A percentile compares a stretch with the other conserved stretches of the same genome.
Conservation (phyloP, 768 basidiomycete genomes). For the Phlebiopsis flavidoalba region DNA sequence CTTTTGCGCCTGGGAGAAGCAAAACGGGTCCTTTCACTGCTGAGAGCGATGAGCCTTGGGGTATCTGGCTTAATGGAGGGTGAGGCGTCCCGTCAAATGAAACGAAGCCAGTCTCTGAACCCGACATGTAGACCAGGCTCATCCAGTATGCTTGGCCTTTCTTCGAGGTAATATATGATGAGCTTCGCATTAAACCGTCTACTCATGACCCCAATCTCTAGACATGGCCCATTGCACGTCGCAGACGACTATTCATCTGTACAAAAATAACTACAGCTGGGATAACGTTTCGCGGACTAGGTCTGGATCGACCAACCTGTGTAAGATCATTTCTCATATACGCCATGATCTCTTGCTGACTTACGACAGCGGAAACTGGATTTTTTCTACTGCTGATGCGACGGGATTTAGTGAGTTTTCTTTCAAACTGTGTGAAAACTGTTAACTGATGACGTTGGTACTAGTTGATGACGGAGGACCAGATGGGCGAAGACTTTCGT, state of each 20-base stretch:
- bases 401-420: constrained; percentile 35
- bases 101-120: constrained; percentile 65
- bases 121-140: constrained; percentile 34
- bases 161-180: constrained; percentile 36
- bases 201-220: not conserved
- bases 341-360: constrained; percentile 4
- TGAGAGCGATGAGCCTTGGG: constrained; percentile 29
- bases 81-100: constrained; percentile 51
- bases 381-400: constrained; percentile 73
- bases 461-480: constrained; percentile 45
- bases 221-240: constrained; percentile 67
- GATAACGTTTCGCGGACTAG: constrained; percentile 54
- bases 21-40: constrained; percentile 32
- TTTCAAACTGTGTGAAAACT: constrained; percentile 42
- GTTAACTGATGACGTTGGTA: constrained; percentile 28
- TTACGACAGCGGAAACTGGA: constrained; percentile 45
- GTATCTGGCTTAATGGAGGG: constrained; percentile 35
- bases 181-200: not conserved
- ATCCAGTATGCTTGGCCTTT: constrained; percentile 53
- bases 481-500: constrained; percentile 53
- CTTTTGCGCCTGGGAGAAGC: constrained; percentile 36
- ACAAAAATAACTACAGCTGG: constrained; percentile 55
- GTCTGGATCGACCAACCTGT: constrained; percentile 77
- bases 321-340: constrained; percentile 28
- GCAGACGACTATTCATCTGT: constrained; percentile 43